Percentiles rank a stretch among this genome's conserved stretches.
These are phyloP conservation scores for Angomonas ambiguus DNA, from an alignment of 208 protist species.

Conservation along the genomic window DNA sequence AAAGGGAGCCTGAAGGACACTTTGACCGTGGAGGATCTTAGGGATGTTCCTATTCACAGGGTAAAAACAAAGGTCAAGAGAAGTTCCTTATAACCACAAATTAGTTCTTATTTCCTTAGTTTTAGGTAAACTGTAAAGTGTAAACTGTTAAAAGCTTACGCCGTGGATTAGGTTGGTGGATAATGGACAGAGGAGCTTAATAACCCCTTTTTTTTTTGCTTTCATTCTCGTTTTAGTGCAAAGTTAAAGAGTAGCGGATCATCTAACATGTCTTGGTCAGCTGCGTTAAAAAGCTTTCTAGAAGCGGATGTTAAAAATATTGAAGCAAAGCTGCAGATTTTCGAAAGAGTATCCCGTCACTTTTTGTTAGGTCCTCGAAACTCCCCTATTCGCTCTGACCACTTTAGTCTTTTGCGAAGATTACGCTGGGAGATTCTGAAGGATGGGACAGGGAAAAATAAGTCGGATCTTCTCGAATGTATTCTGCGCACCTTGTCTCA, in stretches of 20 bases:
- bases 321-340: background rate
- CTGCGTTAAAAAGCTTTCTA: background rate
- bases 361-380: background rate
- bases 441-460: background rate
- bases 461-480: background rate
- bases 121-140: too few species aligned
- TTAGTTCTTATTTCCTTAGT: too few species aligned
- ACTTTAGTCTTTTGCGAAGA: background rate
- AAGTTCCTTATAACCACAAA: too few species aligned
- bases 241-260: too few species aligned
- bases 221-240: background rate
- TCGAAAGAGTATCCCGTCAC: background rate
- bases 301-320: background rate
- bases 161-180: too few species aligned
- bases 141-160: background rate
- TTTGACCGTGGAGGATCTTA: background rate
- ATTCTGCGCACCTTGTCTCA: background rate
- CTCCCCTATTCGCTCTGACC: background rate
- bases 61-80: constrained; percentile 1
- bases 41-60: background rate
- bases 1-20: background rate
- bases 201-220: background rate
- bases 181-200: too few species aligned
- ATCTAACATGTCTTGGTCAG: background rate
- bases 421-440: background rate